A percentile compares a stretch with the other conserved stretches of the same genome.
phyloP scores from a whole-genome alignment of 2,329 filamentous ascomycete genomes.

The Karstenula rhodostoma region DNA sequence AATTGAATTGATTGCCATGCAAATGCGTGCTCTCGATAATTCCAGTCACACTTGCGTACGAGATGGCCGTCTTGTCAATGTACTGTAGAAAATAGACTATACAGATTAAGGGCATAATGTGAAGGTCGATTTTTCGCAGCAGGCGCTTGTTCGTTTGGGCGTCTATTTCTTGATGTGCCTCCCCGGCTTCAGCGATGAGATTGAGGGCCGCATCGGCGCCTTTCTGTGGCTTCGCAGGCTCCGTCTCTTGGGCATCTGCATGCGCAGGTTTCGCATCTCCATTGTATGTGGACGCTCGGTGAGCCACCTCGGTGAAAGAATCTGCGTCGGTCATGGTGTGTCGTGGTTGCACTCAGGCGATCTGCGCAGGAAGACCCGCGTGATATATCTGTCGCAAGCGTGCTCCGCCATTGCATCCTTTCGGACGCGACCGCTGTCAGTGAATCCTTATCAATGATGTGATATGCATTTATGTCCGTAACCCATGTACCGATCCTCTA shows the following conservation, averaged over 20 bases:
- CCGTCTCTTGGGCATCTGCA: not conserved
- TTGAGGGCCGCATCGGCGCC: constrained; percentile 24
- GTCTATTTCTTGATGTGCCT: constrained; percentile 16
- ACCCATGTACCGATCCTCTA: not conserved
- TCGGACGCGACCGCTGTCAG: not conserved
- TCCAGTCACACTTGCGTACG: constrained; percentile 37
- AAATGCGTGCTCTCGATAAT: constrained; percentile 43
- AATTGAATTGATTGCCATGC: constrained; percentile 55
- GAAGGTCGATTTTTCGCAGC: constrained; percentile 18
- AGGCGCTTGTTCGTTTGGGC: constrained; percentile 17
- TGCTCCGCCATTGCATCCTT: not conserved
- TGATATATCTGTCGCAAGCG: not conserved
- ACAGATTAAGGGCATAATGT: constrained; percentile 22
- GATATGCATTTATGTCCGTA: not conserved
- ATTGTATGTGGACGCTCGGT: not conserved
- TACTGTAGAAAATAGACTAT: constrained; percentile 23
- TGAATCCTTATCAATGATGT: constrained; percentile 5
- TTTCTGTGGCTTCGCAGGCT: not conserved
- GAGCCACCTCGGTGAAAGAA: constrained; percentile 3
- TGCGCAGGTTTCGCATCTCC: not conserved
- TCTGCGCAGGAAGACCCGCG: not conserved
- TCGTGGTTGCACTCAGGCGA: not conserved
- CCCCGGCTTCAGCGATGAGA: constrained; percentile 18
- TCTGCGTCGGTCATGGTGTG: constrained; percentile 3
- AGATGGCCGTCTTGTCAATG: constrained; percentile 24